Percentiles rank a stretch among this genome's conserved stretches.
These are phyloP conservation scores for Trichoderma gracile DNA, from an alignment of 2,329 filamentous ascomycete species.

Conservation along the genomic window DNA sequence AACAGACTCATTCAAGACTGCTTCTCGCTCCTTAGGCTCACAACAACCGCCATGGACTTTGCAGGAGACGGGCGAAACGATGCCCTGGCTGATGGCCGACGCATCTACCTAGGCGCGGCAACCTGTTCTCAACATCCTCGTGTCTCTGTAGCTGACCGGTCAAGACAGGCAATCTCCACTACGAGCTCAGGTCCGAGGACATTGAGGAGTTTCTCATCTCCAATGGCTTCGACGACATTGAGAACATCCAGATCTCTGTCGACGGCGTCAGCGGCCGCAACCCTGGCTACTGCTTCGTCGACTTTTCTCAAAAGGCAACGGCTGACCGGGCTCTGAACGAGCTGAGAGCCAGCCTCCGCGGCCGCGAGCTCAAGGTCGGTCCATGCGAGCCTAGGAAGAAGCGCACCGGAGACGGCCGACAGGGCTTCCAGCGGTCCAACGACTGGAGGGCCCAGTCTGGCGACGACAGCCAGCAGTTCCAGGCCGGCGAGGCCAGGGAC, in stretches of 20 bases:
- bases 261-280: slow-evolving; percentile 69
- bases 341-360: slow-evolving; percentile 56
- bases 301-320: slow-evolving; percentile 58
- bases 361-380: slow-evolving; percentile 63
- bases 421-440: slow-evolving; percentile 46
- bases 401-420: slow-evolving; percentile 29
- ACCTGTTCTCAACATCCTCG: not conserved
- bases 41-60: slow-evolving; percentile 6
- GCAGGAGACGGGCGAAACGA: slow-evolving; percentile 23
- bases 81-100: slow-evolving; percentile 36
- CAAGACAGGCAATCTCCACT: slow-evolving; percentile 52
- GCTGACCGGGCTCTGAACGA: slow-evolving; percentile 55
- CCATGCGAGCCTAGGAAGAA: slow-evolving; percentile 60
- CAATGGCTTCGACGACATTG: slow-evolving; percentile 41
- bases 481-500: slow-evolving; percentile 25
- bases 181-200: slow-evolving; percentile 56
- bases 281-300: slow-evolving; percentile 74
- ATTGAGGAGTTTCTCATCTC: slow-evolving; percentile 59
- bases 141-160: slow-evolving; percentile 10
- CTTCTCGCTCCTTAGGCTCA: not conserved
- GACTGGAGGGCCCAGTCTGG: slow-evolving; percentile 41
- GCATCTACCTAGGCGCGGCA: slow-evolving; percentile 59
- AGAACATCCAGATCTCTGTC: slow-evolving; percentile 66
- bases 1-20: not conserved
- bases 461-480: slow-evolving; percentile 21